Evolutionary conservation across 257 asterid genomes (phyloP), one percentile per base, ranked within the genome.

Genomic region (Solanum clarkiae): DNA sequence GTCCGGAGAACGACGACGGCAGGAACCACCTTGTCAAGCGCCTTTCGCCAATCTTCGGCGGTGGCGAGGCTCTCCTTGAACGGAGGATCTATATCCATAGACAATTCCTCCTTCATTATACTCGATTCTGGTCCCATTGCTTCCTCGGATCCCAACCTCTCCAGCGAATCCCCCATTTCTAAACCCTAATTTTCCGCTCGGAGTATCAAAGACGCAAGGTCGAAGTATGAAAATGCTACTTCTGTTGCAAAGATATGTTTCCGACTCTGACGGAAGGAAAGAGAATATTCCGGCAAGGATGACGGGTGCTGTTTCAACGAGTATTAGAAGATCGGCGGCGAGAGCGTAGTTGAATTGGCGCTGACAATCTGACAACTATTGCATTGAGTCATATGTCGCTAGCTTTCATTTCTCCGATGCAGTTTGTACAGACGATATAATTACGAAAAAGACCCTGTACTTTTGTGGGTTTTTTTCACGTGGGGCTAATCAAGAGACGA

Each of bases 1-100:
- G 97, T 95, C 45, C 99, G 97, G 86, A 95, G 98, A 82, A 97
- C 99, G 62, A 96, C 97, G 72, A 96, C 99, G 54, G 99, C 98
- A 29, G 98, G 98, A 45, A 96, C 98, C 72, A 95, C 98, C 87
- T 84, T 94, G 84, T 87, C 91, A 85, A 96, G 97, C 17, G 98
- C 96, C 90, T 85, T 92, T 84, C 98, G 90, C 99, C 99, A 97
- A 88, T 95, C 98, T 84, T 95, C 98, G 1, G 97, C 90, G 55
- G 97, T 93, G 65, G 97, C 98, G 29, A 79, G 91, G 85, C 86
- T 92, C 85, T 93, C 95, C 87, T 91, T 92, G 86, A 90, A 90
- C 56, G 98, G 93, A 47, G 98, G 97, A 90, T 95, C 98, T 88
- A 95, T 91, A 89, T 96, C 99, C 98, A 96, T 93, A 82, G 92